Percentiles rank a stretch among this genome's conserved stretches.
These are phyloP conservation scores for Xylaria digitata DNA, from an alignment of 2,329 filamentous ascomycete genomes.

Conservation along the genomic window DNA sequence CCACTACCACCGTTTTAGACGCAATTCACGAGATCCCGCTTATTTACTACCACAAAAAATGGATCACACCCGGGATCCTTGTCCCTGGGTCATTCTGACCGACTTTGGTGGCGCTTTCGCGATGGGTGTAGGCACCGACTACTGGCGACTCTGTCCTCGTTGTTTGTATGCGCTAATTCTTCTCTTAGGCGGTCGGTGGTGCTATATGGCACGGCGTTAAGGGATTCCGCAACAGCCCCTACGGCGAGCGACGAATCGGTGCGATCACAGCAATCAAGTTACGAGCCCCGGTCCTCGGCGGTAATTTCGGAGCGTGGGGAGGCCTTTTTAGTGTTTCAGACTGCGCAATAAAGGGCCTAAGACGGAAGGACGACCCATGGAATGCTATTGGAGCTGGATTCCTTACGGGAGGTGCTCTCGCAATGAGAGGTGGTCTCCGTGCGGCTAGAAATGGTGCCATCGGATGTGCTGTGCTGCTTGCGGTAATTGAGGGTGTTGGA, in stretches of 20 bases:
- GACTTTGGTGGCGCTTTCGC: constrained; percentile 97
- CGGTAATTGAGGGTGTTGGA: constrained; percentile 96
- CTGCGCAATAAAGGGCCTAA: constrained; percentile 92
- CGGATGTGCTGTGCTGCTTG: constrained; percentile 91
- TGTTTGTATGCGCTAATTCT: too few relatives aligned
- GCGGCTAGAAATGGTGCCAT: constrained; percentile 96
- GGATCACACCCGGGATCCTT: constrained; percentile 97
- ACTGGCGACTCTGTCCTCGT: too few relatives aligned
- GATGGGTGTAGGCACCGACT: constrained; percentile 73
- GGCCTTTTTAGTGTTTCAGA: constrained; percentile 96
- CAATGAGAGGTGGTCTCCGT: constrained; percentile 90
- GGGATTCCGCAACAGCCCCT: constrained; percentile 88
- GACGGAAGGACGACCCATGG: constrained; percentile 98
- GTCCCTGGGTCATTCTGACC: constrained; percentile 95
- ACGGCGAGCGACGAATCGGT: constrained; percentile 95
- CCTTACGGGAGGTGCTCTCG: constrained; percentile 92
- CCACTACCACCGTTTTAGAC: too few relatives aligned
- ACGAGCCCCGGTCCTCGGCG: constrained; percentile 92
- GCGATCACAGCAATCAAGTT: constrained; percentile 98
- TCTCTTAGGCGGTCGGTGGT: constrained; percentile 46
- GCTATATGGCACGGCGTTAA: constrained; percentile 63
- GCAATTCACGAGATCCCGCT: too few relatives aligned
- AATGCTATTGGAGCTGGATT: constrained; percentile 94
- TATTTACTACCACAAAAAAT: constrained; percentile 57
- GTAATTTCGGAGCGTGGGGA: constrained; percentile 98